Evolutionary conservation across 768 basidiomycete genomes (phyloP).

Genomic region (Neoboletus brunneissimus): DNA sequence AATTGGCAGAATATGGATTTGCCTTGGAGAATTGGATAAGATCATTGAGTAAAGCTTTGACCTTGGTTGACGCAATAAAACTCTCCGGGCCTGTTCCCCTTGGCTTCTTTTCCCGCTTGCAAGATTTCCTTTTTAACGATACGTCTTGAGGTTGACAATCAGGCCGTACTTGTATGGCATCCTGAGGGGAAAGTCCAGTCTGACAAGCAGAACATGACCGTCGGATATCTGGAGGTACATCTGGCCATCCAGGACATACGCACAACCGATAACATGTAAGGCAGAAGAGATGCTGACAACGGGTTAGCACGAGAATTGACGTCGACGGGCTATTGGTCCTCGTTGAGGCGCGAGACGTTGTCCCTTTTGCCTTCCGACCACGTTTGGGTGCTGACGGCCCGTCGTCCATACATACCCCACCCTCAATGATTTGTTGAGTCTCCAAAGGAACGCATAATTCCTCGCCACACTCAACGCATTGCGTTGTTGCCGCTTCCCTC

Average conservation of each 20-base stretch:
- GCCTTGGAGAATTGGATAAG: conserved; percentile 74
- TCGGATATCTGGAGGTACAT: conserved; percentile 52
- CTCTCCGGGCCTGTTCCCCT: conserved; percentile 53
- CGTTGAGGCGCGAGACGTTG: conserved; percentile 64
- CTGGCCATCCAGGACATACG: conserved; percentile 82
- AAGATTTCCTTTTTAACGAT: conserved; percentile 57
- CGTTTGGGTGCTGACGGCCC: conserved; percentile 48
- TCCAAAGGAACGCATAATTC: conserved; percentile 64
- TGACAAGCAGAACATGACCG: conserved; percentile 80
- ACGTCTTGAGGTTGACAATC: conserved; percentile 46
- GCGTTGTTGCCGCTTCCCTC: conserved; percentile 82
- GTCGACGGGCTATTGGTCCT: conserved; percentile 69
- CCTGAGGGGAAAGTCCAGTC: conserved; percentile 57
- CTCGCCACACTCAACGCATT: conserved; percentile 82
- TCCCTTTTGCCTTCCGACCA: conserved; percentile 52
- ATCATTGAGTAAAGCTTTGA: conserved; percentile 77
- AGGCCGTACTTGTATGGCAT: conserved; percentile 80
- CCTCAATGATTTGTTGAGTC: conserved; percentile 35
- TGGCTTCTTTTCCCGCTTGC: conserved; percentile 63
- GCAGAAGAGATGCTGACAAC: conserved; percentile 95
- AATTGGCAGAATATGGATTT: conserved; percentile 88
- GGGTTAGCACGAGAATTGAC: conserved; percentile 73
- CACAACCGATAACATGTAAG: conserved; percentile 75
- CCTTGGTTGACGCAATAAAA: conserved; percentile 82
- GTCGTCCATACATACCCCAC: conserved; percentile 50